Evolutionary conservation across 805 yeast genomes (phyloP).

Genomic region (Groenewaldozyma tartarivorans): DNA sequence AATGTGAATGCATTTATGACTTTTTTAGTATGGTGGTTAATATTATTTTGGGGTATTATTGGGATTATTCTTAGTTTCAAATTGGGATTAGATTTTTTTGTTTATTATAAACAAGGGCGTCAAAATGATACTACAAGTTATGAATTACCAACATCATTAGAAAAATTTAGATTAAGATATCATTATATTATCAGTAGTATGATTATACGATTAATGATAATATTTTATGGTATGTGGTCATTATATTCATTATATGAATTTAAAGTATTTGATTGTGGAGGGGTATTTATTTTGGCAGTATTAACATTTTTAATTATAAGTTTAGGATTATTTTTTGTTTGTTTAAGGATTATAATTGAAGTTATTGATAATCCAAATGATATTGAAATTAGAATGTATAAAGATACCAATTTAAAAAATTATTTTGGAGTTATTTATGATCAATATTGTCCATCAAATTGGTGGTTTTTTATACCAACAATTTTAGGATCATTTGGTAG

Average conservation of each 20-base stretch:
- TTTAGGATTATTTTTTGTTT: slow-evolving; percentile 7
- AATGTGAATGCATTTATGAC: slow-evolving; percentile 26
- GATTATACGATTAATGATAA: slow-evolving; percentile 21
- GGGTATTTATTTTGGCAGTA: slow-evolving; percentile 23
- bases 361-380: slow-evolving; percentile 17
- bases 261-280: slow-evolving; percentile 26
- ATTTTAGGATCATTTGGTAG: slow-evolving; percentile 20
- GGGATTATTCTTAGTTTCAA: slow-evolving; percentile 13
- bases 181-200: slow-evolving; percentile 17
- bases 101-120: slow-evolving; percentile 16
- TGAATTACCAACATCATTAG: neutral
- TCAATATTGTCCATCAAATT: slow-evolving; percentile 23
- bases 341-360: slow-evolving; percentile 20
- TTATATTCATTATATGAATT: slow-evolving; percentile 25
- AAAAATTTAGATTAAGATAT: slow-evolving; percentile 20
- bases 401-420: slow-evolving; percentile 24
- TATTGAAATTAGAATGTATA: slow-evolving; percentile 17
- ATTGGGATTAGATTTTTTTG: slow-evolving; percentile 18
- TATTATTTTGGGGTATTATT: slow-evolving; percentile 16
- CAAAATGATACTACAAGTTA: slow-evolving; percentile 3
- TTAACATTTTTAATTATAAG: slow-evolving; percentile 19
- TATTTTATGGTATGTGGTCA: slow-evolving; percentile 28
- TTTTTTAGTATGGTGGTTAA: slow-evolving; percentile 25
- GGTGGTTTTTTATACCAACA: slow-evolving; percentile 27
- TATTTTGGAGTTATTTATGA: slow-evolving; percentile 27